Conservation (phyloP, 1,284 basidiomycete genomes). For the Hypsizygus ulmarius region DNA sequence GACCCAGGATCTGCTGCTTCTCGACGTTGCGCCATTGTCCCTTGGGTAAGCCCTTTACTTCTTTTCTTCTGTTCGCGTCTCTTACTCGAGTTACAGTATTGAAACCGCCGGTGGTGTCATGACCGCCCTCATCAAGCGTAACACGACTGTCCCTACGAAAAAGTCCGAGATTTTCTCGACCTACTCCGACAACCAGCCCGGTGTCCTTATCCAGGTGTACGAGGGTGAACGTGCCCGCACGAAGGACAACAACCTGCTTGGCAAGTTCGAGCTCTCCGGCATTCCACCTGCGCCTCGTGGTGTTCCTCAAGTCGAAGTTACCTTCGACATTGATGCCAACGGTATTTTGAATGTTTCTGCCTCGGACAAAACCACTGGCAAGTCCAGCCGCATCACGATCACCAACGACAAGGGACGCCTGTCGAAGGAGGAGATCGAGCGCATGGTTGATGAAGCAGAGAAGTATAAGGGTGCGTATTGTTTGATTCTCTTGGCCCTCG, state of each 20-base stretch:
- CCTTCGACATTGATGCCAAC: slow-evolving; percentile 99
- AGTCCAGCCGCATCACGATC: slow-evolving; percentile 95
- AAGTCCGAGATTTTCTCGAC: slow-evolving; percentile 99
- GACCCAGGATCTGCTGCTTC: slow-evolving; percentile 94
- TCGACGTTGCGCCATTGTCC: slow-evolving; percentile 96
- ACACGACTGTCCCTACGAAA: slow-evolving; percentile 99
- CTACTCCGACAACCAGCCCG: slow-evolving; percentile 98
- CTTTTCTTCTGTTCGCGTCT: neutral
- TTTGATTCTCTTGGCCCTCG: neutral
- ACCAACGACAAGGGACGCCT: slow-evolving; percentile 99
- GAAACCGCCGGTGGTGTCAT: slow-evolving; percentile 99
- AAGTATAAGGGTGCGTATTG: slow-evolving; percentile 74
- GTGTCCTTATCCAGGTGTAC: slow-evolving; percentile 98
- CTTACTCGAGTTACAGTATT: slow-evolving; percentile 51
- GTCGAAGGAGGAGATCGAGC: slow-evolving; percentile 98
- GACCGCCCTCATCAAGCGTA: slow-evolving; percentile 96
- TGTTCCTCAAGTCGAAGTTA: slow-evolving; percentile 97
- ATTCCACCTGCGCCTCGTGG: slow-evolving; percentile 98
- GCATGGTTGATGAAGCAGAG: slow-evolving; percentile 94
- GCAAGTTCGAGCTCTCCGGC: slow-evolving; percentile 97
- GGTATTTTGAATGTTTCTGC: slow-evolving; percentile 97
- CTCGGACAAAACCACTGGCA: slow-evolving; percentile 96
- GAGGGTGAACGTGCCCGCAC: slow-evolving; percentile 99
- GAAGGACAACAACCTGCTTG: slow-evolving; percentile 99
- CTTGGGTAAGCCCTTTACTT: slow-evolving; percentile 49